Base-by-base conservation (phyloP, 192 early-diverging fungal species). In the Backusella morwellensis region DNA sequence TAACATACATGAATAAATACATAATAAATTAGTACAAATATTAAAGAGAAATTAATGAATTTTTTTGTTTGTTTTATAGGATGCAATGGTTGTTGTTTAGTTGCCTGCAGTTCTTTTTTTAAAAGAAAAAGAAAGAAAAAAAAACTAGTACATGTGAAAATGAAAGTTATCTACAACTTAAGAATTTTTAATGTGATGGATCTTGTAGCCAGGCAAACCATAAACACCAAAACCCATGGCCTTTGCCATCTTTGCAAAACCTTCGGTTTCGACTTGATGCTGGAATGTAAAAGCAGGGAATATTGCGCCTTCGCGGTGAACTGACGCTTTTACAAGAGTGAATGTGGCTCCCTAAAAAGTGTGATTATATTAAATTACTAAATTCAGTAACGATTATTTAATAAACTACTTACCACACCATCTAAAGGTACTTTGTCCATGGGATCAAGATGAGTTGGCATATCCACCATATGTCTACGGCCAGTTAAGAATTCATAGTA, bases 201-300 rank as follows among this genome's bases (percentile, higher is more conserved):
- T 83, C 35, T 84, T 79, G 78, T 89, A 89, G 42, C 74, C 84
- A 11, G 88, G 88, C 50, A 90, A 76, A 1, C 88, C 88, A 74
- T 78, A 87, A 4, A 88, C 87, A 29, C 86, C 85, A 80, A 80
- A 90, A 9, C 88, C 88, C 67, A 87, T 77, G 0, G 84, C 87
- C 69, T 86, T 88, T 59, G 88, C 88, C 63, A 90, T 85, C 74
- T 90, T 90, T 47, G 87, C 88, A 85, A 90, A 88, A 6, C 87
- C 88, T 80, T 90, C 88, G 41, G 87, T 90, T 76, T 90, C 88
- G 8, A 90, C 86, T 68, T 86, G 83, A 75, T 90, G 88, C 74
- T 88, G 84, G 50, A 88, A 88, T 35, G 86, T 72, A 79, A 81
- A 88, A 1, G 88, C 72, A 21, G 88, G 88, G 50, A 90, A 90